Evolutionary conservation across 371 early-diverging fungal species (phyloP), one percentile per base, ranked within the genome.

Genomic region (Mucor irregularis): DNA sequence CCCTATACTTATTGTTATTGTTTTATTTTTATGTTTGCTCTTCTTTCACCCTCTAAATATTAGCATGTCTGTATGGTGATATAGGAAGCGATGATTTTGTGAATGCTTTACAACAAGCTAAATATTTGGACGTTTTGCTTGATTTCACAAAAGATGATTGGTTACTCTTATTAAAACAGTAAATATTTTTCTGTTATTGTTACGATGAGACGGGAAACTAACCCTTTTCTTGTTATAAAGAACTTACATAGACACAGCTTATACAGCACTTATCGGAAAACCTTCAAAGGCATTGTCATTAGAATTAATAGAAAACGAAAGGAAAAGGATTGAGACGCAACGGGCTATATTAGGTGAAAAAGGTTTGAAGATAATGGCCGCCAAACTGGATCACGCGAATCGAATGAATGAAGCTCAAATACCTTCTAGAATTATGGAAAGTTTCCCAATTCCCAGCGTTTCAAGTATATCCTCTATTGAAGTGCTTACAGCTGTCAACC

Each of bases 381-480:
- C 61, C 3, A 61, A 68, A 29, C 53, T 82, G 16, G 66, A 74
- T 37, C 64, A 72, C 54, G 74, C 80, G 21, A 69, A 64, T 29
- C 62, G 59, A 21, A 64, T 69, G 37, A 84, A 82, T 49, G 78
- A 82, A 11, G 56, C 66, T 3, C 78, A 75, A 34, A 63, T 84
- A 28, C 84, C 83, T 13, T 58, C 74, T 16, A 68, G 73, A 48
- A 68, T 84, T 8, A 73, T 80, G 60, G 79, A 80, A 49, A 66
- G 63, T 31, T 79, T 82, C 53, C 81, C 71, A 40, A 75, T 80
- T 39, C 81, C 81, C 4, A 54, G 61, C 28, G 79, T 71, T n/a
- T 73, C 75, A 30, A 61, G 64, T 16, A 82, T 81, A 24, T 64
- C 78, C 31, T 73, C 83, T 43, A 82, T 82, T 51, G 63, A 76